Evolutionary conservation across 306 rosid genomes (phyloP), one percentile per base, ranked within the genome.

Genomic region (Aeschynomene evenia): DNA sequence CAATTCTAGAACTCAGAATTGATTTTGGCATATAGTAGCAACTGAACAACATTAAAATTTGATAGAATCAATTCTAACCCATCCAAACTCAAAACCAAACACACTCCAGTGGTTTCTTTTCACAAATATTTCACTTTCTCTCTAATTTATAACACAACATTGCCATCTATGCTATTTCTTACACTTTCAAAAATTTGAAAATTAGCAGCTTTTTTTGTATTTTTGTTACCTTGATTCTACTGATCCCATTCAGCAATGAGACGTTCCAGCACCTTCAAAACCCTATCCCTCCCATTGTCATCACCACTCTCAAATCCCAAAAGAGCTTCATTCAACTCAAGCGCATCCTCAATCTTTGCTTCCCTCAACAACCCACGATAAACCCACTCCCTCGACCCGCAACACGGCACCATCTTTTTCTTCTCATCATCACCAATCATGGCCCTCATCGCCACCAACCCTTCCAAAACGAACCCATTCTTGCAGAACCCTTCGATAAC

Each of bases 321-420:
- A 76, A 67, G 18, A 29, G 80, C 79, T 52, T 72, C 70, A 26
- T 77, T 76, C 33, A 86, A 68, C 55, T 80, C 79, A 76, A 70
- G 2, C 2, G 96, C 89, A 39, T 86, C 86, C 23, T 26, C 13
- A 21, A 88, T 74, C 81, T 89, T 77, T 1, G 95, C 89, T 48
- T 86, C 88, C 67, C 73, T 80, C 75, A 86, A 73, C 67, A 89
- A 73, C 48, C 76, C 75, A 54, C 81, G 70, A 73, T 61, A 86
- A 24, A 84, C 53, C 60, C 64, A 69, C 64, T 57, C 79, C 63
- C 66, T 59, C 37, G 66, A 16, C 39, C 31, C 75, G 11, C 66
- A 22, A 2, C 68, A 24, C 36, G 79, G 81, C 19, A 45, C 57
- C 5, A 61, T 40, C 40, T 60, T 40, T 28, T 58, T 40, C 40